Base-by-base conservation (phyloP, 768 basidiomycete genomes). In the Tricholoma matsutake region DNA sequence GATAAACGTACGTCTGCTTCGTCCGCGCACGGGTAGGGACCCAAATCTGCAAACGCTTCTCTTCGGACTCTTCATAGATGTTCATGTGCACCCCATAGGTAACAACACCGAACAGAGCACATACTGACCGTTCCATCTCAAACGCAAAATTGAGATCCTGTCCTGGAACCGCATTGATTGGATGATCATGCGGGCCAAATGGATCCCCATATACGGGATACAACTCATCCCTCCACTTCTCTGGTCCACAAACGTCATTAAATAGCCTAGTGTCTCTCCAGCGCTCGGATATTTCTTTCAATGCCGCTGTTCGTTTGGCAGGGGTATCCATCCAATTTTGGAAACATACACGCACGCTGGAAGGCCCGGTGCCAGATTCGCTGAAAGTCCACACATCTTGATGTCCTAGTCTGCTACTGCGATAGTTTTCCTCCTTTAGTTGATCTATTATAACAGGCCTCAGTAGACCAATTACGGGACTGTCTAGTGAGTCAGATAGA, bases 61-160 rank as follows among this genome's bases (percentile, higher is more conserved):
- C 66, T 11, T 65, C 58, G 10, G 62, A 60, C 63, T 82, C 79
- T 45, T 84, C 81, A 69, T 85, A 93, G 56, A 87, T 83, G 18
- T 85, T 91, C 86, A 96, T 84, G 72, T 98, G 97, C 2, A 96
- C 91, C 0, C 97, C 96, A 67, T 91, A 95, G 0, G 96, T 97
- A 56, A 92, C 82, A 6, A 96, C 73, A 2, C 96, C 95, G 67
- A 98, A 98, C 34, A 98, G 75, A 0, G 89, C 83, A 71, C 92
- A 94, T 2, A 94, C 94, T 1, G 92, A 81, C 41, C 96, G 83
- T 73, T 98, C 97, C 83, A 98, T 84, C 71, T 87, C 83, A 72
- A 98, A 97, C 20, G 84, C 92, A 60, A 82, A 91, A 71, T 94
- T 92, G 16, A 78, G 64, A 14, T 64, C 61, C 37, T 73, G 69